Conservation (phyloP, 176 grass and related monocot species). For the Carex myosuroides region DNA sequence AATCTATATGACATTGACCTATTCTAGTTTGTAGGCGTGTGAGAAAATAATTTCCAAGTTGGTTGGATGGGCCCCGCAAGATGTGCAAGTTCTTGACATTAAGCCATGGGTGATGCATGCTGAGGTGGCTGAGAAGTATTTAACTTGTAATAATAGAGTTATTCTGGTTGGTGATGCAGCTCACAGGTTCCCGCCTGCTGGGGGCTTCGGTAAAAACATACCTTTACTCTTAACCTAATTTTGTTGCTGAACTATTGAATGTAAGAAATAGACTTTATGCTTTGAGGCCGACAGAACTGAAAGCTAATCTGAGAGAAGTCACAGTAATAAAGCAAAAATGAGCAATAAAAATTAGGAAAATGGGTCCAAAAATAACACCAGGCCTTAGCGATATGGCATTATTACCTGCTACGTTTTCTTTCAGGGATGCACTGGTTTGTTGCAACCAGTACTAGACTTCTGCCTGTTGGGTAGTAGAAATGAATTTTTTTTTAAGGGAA, state of each 20-base stretch:
- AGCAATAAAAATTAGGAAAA: neutral
- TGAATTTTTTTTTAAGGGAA: neutral
- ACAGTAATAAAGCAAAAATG: neutral
- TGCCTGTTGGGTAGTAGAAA: neutral
- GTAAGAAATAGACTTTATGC: neutral
- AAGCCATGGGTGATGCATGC: conserved; percentile 97
- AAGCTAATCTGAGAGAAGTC: neutral
- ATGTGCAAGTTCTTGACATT: conserved; percentile 75
- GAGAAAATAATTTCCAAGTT: conserved; percentile 89
- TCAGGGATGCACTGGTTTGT: neutral
- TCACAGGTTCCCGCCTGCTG: conserved; percentile 86
- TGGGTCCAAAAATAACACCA: neutral
- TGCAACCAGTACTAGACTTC: neutral
- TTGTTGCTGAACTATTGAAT: neutral
- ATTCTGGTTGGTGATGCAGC: conserved; percentile 89
- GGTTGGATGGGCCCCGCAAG: conserved; percentile 59
- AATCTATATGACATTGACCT: neutral
- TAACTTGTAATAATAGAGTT: conserved; percentile 47
- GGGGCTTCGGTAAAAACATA: conserved; percentile 67
- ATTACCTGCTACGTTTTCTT: neutral
- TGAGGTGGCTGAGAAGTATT: conserved; percentile 89
- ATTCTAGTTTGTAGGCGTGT: conserved; percentile 43
- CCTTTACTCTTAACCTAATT: neutral
- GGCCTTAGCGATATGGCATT: neutral
- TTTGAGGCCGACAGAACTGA: neutral